Evolutionary conservation across 371 early-diverging fungal species (phyloP).

Genomic region (Dichotomocladium elegans): DNA sequence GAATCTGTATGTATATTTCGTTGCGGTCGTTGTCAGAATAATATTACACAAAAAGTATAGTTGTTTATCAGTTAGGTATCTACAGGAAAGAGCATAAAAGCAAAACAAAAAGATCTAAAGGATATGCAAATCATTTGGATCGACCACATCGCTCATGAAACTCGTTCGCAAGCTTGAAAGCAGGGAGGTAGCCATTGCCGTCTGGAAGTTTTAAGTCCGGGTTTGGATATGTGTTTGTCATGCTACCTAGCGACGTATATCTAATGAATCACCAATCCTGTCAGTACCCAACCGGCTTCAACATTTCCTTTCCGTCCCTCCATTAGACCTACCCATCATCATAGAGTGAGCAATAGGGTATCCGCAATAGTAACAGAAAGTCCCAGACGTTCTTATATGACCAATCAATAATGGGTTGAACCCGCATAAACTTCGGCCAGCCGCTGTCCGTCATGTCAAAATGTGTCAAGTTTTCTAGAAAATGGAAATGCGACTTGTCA

Average conservation of each 20-base stretch:
- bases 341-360: slow-evolving; percentile 90
- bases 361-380: slow-evolving; percentile 59
- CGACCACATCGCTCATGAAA: slow-evolving; percentile 75
- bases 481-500: background rate
- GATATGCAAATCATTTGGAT: slow-evolving; percentile 7
- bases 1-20: no score
- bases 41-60: no score
- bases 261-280: slow-evolving; percentile 17
- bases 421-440: slow-evolving; percentile 92
- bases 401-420: slow-evolving; percentile 94
- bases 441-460: slow-evolving; percentile 82
- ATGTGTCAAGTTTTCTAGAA: slow-evolving; percentile 56
- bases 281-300: background rate
- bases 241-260: slow-evolving; percentile 93
- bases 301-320: background rate
- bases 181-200: slow-evolving; percentile 65
- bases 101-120: background rate
- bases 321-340: slow-evolving; percentile 70
- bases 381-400: slow-evolving; percentile 84
- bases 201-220: slow-evolving; percentile 51
- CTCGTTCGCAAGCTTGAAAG: slow-evolving; percentile 66
- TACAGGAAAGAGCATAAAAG: background rate
- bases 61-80: background rate
- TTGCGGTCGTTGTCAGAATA: no score
- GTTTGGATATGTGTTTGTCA: slow-evolving; percentile 83